Evolutionary conservation across 768 basidiomycete species (phyloP), one percentile per base, ranked within the genome.

Genomic region (Sporobolomyces pararoseus): DNA sequence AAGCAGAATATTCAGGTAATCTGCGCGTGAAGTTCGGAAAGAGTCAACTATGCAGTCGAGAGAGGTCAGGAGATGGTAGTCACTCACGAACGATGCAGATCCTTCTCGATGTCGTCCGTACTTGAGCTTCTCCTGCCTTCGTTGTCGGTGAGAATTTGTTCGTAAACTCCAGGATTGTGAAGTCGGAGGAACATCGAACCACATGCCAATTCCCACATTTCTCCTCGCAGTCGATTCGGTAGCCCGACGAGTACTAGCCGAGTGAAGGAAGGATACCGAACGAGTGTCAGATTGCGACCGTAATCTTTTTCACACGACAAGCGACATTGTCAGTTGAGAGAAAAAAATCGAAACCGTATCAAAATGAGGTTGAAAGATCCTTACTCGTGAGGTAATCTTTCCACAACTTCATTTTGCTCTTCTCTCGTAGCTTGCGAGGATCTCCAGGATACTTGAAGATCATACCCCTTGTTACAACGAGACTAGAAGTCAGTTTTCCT

Each of bases 71-170:
- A 21, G 17, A n/a, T n/a, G n/a, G n/a, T n/a, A n/a, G n/a, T n/a
- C n/a, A 63, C 66, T 14, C 32, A 68, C 63, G 77, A 77, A 42
- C 96, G 84, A 79, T 96, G 94, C 32, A 99, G 80, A 79, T 99
- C 96, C 79, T 99, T 99, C 82, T 98, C 96, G 50, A 99, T 99
- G 78, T 99, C 96, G 77, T 99, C 96, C 1, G 94, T 95, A 73
- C 91, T 91, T 13, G 89, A 89, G 58, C 84, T 91, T 27, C 85
- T 87, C 67, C 86, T 85, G 10, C 91, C 93, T 68, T 84, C 83
- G 78, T 92, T 87, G 61, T 90, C 86, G 62, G 86, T 84, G 7
- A 97, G 80, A 21, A 98, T 83, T 12, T 83, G 82, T 17, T 86
- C 83, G 78, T 96, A 99, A 63, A 85, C 84, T 13, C 92, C 90